Evolutionary conservation across 164 flowering plant genomes (phyloP), one percentile per base, ranked within the genome.

Genomic region (Vitis rupestris): DNA sequence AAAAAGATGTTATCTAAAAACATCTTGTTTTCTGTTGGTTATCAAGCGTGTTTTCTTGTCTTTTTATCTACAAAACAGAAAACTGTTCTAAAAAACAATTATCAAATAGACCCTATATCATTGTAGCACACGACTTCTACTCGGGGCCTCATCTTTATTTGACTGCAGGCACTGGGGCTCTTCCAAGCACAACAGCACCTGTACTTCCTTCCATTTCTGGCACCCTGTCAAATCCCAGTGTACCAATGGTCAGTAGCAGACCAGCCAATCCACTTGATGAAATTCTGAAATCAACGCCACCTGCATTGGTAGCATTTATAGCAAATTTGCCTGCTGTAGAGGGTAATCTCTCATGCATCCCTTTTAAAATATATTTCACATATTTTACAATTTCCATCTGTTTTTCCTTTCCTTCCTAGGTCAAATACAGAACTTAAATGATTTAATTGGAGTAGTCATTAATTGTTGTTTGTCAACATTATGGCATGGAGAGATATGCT

Each of bases 311-410:
- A 14, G 76, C 88, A 12, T 94, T 94, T 79, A 76, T 90, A 68
- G 80, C 92, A 67, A 88, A 78, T 64, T 69, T 94, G 74, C 99
- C 99, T 29, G 68, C 79, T 27, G 82, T 87, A 67, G 97, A 92
- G 61, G 99, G 99, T 94, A 86, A 67, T 70, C 13, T 59, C 54
- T 61, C 50, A 47, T 19, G 64, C 4, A 57, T 51, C 48, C n/a
- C 56, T 30, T 13, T 30, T 48, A 31, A 47, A 37, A 37, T 37
- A 37, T 3, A 37, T 37, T 37, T 37, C 44, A 37, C 7, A 37
- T 37, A 37, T 37, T 23, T 23, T 37, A 37, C 7, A 37, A 37
- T 37, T 37, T 37, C 7, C 44, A 37, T 37, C 4, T 37, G 2
- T 37, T 37, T 37, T 37, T 37, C 44, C 44, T 37, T 37, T 2